These are phyloP conservation scores for Aspergillus nomiae DNA, from an alignment of 2,329 filamentous ascomycete genomes.

Conservation along the genomic window DNA sequence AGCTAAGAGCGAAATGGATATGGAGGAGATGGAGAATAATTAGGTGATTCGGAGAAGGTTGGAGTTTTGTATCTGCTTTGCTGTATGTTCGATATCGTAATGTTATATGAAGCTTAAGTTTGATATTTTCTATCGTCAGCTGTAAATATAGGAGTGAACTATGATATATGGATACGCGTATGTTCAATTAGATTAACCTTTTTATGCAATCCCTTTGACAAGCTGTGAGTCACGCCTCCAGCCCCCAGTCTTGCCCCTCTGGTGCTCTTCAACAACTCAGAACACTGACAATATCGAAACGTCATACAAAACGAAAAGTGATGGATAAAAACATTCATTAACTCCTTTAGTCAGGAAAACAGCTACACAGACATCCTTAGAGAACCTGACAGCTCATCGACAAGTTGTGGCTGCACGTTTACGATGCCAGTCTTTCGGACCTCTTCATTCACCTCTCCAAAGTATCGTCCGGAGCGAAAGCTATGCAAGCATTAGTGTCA, in stretches of 20 bases:
- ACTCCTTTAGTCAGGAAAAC: not conserved
- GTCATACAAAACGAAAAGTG: not conserved
- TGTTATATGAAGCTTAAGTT: not conserved
- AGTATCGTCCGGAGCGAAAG: slow-evolving; percentile 24
- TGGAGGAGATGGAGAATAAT: not conserved
- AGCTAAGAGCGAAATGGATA: not conserved
- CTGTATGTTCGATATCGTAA: slow-evolving; percentile 3
- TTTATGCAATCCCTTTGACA: not conserved
- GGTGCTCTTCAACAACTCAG: not conserved
- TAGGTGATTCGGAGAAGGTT: not conserved
- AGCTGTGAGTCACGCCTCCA: not conserved
- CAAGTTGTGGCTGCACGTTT: slow-evolving; percentile 10
- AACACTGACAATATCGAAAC: not conserved
- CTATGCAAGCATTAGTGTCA: slow-evolving; percentile 5
- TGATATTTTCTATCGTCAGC: not conserved
- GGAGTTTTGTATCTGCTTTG: slow-evolving; percentile 1
- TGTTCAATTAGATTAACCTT: not conserved
- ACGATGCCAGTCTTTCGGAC: slow-evolving; percentile 16
- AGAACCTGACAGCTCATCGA: slow-evolving; percentile 10
- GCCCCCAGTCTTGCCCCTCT: not conserved
- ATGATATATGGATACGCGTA: not conserved
- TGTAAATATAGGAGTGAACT: not conserved
- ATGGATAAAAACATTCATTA: not conserved
- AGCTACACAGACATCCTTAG: not conserved
- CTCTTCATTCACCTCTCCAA: slow-evolving; percentile 19